Evolutionary conservation across 2,329 filamentous ascomycete genomes (phyloP), one percentile per base, ranked within the genome.

Genomic region (Acrodontium crateriforme): DNA sequence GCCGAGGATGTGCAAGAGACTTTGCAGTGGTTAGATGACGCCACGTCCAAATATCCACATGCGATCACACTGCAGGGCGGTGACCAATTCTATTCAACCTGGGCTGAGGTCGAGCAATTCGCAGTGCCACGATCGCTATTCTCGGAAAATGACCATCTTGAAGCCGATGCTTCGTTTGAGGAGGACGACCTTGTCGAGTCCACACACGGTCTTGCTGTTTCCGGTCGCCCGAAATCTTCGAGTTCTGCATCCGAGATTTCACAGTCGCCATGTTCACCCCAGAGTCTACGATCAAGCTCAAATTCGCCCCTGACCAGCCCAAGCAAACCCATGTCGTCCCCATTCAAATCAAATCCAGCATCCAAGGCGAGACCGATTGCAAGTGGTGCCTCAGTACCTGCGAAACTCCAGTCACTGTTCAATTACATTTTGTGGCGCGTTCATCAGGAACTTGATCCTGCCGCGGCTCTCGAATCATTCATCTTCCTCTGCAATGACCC

Each of bases 391-490:
- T 43, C 41, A 34, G 45, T 62, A n/a, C 60, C 59, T 2, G 30
- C 38, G 9, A 44, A 47, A 20, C 47, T 65, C 10, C 59, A 57
- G 33, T 56, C 61, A 4, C 53, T 66, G 17, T 63, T 65, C 52
- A 64, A 62, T 41, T 61, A 65, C 37, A 59, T 64, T 15, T 43
- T 66, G 6, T 66, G 62, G 62, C 55, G 59, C 39, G 59, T 65
- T 31, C 55, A 65, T 42, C 60, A 62, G 30, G 62, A 64, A 32
- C 45, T 49, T 7, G 59, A 64, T 32, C 58, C 59, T 2, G 52
- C 58, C 18, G 55, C 58, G 19, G 58, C 60, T 6, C 51, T 64
- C 4, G 61, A 62, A 36, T 59, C 59, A 6, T 66, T 62, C 47
- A 64, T 66, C 34, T 59, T 66, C 36, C 51, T 66, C 23, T 65